Evolutionary conservation across 2,329 filamentous ascomycete species (phyloP), one percentile per base, ranked within the genome.

Genomic region (Colletotrichum sp.): DNA sequence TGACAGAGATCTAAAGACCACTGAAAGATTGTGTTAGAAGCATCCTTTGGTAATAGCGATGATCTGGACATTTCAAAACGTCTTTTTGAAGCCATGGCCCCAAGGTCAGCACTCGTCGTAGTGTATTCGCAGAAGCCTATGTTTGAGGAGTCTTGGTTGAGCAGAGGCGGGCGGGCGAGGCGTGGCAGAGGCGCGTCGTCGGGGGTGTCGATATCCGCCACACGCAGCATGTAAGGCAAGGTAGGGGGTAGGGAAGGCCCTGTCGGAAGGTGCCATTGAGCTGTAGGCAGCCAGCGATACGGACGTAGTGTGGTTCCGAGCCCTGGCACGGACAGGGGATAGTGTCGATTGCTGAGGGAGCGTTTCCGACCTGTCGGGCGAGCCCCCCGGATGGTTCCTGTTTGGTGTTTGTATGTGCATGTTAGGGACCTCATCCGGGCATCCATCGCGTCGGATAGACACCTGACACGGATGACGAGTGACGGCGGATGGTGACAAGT

Each of bases 261-360:
- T 68, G 73, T 26, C 34, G 63, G n/a, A 62, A 63, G 69, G 62
- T 72, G 69, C 57, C 69, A 75, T 72, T 63, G 55, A 63, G 18
- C 63, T 52, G 72, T 75, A 72, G 73, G 73, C 73, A 76, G n/a
- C 74, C 57, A 75, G 52, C 28, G 65, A 67, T 76, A 76, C 75
- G 71, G 75, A 63, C 75, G 75, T 75, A 76, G 28, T 30, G 52
- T 28, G 75, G 34, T 74, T 75, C 66, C 65, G 32, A 75, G 72
- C 72, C 63, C 63, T 71, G 49, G 36, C 71, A 76, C 71, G 24
- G 52, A 75, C 71, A 76, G 66, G 75, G 75, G 52, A 71, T 67
- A 49, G 63, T 32, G 39, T 30, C 55, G 63, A 69, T 72, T 64
- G n/a, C 59, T 74, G 32, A 71, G 49, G 39, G 57, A 62, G 66